Conservation (phyloP, 805 yeast genomes). For the Kluyveromyces nonfermentans region DNA sequence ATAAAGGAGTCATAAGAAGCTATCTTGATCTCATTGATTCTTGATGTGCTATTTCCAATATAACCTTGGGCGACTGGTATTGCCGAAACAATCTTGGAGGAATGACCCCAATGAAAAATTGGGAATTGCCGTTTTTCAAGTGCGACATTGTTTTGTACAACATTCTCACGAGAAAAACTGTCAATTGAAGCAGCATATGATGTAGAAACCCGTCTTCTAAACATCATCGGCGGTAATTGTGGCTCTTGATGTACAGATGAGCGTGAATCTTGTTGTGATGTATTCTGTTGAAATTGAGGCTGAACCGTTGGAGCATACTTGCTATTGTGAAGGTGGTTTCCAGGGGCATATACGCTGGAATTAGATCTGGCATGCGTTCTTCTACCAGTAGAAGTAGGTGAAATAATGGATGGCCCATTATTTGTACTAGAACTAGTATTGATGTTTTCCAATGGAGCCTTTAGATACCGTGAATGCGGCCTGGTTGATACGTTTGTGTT, state of each 20-base stretch:
- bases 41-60: slow-evolving; percentile 5
- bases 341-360: slow-evolving; percentile 27
- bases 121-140: slow-evolving; percentile 57
- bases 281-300: slow-evolving; percentile 18
- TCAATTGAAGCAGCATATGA: neutral
- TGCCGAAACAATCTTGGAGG: slow-evolving; percentile 36
- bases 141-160: slow-evolving; percentile 7
- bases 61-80: slow-evolving; percentile 29
- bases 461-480: slow-evolving; percentile 3
- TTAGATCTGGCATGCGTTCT: slow-evolving; percentile 23
- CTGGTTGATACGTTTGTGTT: neutral
- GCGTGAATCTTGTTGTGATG: neutral
- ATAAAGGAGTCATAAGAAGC: slow-evolving; percentile 28
- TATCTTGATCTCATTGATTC: slow-evolving; percentile 29
- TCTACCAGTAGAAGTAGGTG: slow-evolving; percentile 11
- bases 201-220: neutral
- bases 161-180: neutral
- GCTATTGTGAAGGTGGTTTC: slow-evolving; percentile 21
- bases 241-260: slow-evolving; percentile 1
- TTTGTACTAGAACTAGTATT: neutral
- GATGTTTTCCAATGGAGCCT: slow-evolving; percentile 1
- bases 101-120: slow-evolving; percentile 54
- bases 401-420: slow-evolving; percentile 7
- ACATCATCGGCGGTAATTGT: slow-evolving; percentile 2
- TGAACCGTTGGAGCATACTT: slow-evolving; percentile 34